These are phyloP conservation scores for Ceratobasidium theobromae DNA, from an alignment of 1,284 basidiomycete genomes.

Conservation along the genomic window DNA sequence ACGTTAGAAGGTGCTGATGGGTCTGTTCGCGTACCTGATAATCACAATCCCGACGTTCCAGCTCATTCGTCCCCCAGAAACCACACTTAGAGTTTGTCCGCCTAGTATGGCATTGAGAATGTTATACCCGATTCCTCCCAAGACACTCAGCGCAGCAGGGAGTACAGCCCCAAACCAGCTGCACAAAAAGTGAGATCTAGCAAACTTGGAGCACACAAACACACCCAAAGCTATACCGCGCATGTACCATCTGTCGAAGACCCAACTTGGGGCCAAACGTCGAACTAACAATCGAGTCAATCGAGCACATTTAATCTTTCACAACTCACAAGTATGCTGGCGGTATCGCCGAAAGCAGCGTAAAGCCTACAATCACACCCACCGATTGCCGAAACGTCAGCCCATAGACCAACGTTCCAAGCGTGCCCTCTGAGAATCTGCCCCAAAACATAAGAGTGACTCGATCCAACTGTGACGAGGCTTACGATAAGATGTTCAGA, in stretches of 20 bases:
- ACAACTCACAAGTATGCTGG: constrained; percentile 61
- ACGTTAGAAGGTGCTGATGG: not conserved
- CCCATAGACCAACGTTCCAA: constrained; percentile 67
- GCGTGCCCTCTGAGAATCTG: constrained; percentile 73
- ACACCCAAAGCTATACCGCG: constrained; percentile 71
- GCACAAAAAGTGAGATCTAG: not conserved
- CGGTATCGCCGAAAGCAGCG: constrained; percentile 53
- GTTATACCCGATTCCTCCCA: constrained; percentile 66
- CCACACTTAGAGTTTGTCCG: constrained; percentile 74
- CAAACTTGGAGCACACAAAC: not conserved
- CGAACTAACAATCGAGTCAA: constrained; percentile 58
- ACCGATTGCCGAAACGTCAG: constrained; percentile 71
- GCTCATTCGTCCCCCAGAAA: constrained; percentile 55
- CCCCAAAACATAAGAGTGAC: constrained; percentile 13
- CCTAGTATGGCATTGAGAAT: constrained; percentile 78
- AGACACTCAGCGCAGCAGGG: constrained; percentile 20
- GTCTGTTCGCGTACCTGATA: constrained; percentile 45
- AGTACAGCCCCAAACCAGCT: constrained; percentile 43
- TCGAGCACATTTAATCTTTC: too few relatives aligned
- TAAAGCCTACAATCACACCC: constrained; percentile 76
- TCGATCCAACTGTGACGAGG: too few relatives aligned
- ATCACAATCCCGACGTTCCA: constrained; percentile 82
- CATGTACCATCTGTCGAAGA: constrained; percentile 84
- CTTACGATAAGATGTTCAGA: constrained; percentile 71
- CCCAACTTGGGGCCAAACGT: constrained; percentile 87